Evolutionary conservation across 139 green algal species (phyloP), one percentile per base, ranked within the genome.

Genomic region (Nannochloris sp.): DNA sequence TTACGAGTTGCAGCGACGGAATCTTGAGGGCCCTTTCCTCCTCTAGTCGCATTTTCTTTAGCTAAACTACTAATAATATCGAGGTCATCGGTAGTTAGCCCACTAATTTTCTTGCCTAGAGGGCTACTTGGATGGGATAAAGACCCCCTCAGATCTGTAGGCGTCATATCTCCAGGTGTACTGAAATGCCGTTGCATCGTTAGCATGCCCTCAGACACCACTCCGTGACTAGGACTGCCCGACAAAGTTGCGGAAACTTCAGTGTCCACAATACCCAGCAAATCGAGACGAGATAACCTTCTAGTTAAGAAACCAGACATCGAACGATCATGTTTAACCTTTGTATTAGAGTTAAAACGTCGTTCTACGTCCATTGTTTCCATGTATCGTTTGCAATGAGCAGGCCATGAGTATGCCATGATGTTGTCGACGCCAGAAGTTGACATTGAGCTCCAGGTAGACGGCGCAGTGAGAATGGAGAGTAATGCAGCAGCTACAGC

Each of bases 381-480:
- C 44, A 95, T 75, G 80, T 88, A 90, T 48, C 74, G 70, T 46
- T 87, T 77, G 71, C 86, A 92, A 74, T 97, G 91, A 33, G 77
- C 81, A 30, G 82, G 81, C 85, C 91, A 96, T 32, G 78, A 92
- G 81, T 96, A 95, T 23, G 91, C 85, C 44, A 90, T 83, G 68
- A 97, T 93, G 80, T 96, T 92, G 53, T 74, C 64, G 3, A 84
- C 72, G 44, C 85, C 78, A 71, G 58, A 53, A 25, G 45, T 54
- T 27, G 64, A 79, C 80, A 83, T 91, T 34, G 82, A 54, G 32
- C 90, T 74, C 91, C 91, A 97, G n/a, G 71, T 55, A 10, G 30
- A 34, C 45, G 54, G 61, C 5, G 47, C 31, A 60, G 81, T 91
- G 48, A 96, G 80, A 73, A 97, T 88, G 27, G 79, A 71, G 32